phyloP scores from a whole-genome alignment of 768 basidiomycete genomes.

The Boletellus emodensis region DNA sequence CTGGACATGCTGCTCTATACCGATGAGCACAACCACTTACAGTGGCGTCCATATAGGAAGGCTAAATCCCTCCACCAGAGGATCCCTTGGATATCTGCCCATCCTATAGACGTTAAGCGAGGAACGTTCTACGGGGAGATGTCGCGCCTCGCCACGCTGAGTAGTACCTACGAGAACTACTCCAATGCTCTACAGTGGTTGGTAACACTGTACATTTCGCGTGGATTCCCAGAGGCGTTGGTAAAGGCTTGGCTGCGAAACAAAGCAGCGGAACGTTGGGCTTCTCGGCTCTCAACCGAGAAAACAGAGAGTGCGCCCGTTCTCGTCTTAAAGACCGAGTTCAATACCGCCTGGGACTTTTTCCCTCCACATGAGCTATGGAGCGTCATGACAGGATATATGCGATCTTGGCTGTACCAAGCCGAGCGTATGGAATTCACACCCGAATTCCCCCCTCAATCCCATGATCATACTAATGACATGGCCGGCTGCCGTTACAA shows the following conservation, averaged over 20 bases:
- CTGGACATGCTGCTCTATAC: slow-evolving; percentile 3
- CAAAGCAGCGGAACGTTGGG: too few relatives aligned
- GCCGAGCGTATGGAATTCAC: background rate
- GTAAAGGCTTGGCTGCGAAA: background rate
- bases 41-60: background rate
- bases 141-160: background rate
- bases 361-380: background rate
- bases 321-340: background rate
- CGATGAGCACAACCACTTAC: rapidly evolving
- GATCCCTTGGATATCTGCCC: slow-evolving; percentile 7
- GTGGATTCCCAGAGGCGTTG: background rate
- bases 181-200: background rate
- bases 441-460: background rate
- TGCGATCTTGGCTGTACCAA: background rate
- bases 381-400: background rate
- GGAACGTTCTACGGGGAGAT: slow-evolving; percentile 7
- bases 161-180: background rate
- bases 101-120: slow-evolving; percentile 4
- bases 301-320: background rate
- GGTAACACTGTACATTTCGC: background rate
- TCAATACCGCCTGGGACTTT: background rate
- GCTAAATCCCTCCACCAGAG: background rate
- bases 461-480: background rate
- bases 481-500: too few relatives aligned
- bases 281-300: background rate